Evolutionary conservation across 140 eudicot genomes (phyloP), one percentile per base, ranked within the genome.

Genomic region (Erigeron philadelphicus): DNA sequence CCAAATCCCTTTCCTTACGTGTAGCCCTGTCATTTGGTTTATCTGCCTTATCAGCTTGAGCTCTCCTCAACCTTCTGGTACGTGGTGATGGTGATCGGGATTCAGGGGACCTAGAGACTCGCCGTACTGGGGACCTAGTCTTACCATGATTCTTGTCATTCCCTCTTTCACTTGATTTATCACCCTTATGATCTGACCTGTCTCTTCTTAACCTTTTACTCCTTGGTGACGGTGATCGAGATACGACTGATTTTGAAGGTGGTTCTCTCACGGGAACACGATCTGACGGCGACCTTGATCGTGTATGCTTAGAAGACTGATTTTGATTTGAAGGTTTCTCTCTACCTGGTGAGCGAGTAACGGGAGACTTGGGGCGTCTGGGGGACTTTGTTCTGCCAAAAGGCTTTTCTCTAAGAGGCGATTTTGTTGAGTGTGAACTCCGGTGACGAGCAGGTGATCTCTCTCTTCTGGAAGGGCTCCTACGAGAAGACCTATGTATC

Each of bases 141-240:
- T 63, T 70, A 12, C 46, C 70, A 17, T 75, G 67, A 74, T 74
- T 74, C 49, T 53, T 67, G 18, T 66, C 76, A 61, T 16, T 42
- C 16, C 75, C 68, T 64, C 67, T 77, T 77, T 71, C 73, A 48
- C 54, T 31, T 71, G 74, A 72, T 65, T 72, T 77, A 64, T 77
- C 81, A 61, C 64, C 80, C 25, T 76, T 77, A 31, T 65, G 54
- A 49, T 64, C 65, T 44, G 77, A 65, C 38, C 77, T 68, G 41
- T 65, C 68, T 71, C 69, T 64, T 50, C 81, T 79, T 72, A 84
- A 67, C 71, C 95, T 84, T 66, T 86, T 86, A 58, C 84, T 86
- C 75, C 92, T 83, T 31, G 93, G 95, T 61, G 98, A 92, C 15
- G 86, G 96, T 16, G 94, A 88, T 56, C 71, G 84, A 62, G 76